A percentile compares a stretch with the other conserved stretches of the same genome.
These are phyloP conservation scores for Phoma sp. DNA, from an alignment of 2,329 filamentous ascomycete genomes.

Conservation along the genomic window DNA sequence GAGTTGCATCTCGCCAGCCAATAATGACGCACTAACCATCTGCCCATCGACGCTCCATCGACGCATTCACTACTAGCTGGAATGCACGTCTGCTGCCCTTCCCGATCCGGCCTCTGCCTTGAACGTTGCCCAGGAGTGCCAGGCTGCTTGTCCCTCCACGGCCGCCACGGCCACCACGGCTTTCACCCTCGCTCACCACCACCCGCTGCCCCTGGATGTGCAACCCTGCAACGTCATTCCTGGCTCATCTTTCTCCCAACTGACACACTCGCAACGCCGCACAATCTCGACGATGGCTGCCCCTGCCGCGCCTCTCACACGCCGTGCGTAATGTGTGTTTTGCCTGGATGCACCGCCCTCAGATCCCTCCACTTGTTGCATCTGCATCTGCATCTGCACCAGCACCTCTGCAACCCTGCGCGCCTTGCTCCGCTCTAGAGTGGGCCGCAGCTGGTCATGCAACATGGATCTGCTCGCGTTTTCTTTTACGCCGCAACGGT, in stretches of 20 bases:
- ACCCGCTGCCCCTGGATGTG: slow-evolving; percentile 6
- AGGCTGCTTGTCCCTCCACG: not conserved
- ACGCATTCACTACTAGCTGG: not conserved
- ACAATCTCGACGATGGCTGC: slow-evolving; percentile 4
- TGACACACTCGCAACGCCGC: not conserved
- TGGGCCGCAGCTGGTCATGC: slow-evolving; percentile 14
- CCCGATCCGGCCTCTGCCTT: slow-evolving; percentile 3
- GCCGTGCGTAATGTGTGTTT: slow-evolving; percentile 19
- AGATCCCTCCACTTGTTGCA: slow-evolving; percentile 22
- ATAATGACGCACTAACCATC: slow-evolving; percentile 14
- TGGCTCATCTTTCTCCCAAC: slow-evolving; percentile 11
- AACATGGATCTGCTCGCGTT: slow-evolving; percentile 10
- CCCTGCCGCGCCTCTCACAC: slow-evolving; percentile 5
- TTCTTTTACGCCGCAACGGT: slow-evolving; percentile 10
- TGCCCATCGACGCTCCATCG: not conserved
- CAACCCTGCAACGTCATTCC: slow-evolving; percentile 7
- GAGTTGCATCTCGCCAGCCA: slow-evolving; percentile 17
- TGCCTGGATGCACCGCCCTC: slow-evolving; percentile 20
- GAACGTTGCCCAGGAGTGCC: not conserved
- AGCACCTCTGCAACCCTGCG: slow-evolving; percentile 13
- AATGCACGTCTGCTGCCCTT: slow-evolving; percentile 9
- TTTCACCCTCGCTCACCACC: not conserved
- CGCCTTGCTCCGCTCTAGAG: slow-evolving; percentile 13
- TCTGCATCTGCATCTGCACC: slow-evolving; percentile 13
- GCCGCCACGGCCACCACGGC: not conserved